phyloP scores from a whole-genome alignment of 371 early-diverging fungal genomes.

The Paraphysoderma sedebokerense region DNA sequence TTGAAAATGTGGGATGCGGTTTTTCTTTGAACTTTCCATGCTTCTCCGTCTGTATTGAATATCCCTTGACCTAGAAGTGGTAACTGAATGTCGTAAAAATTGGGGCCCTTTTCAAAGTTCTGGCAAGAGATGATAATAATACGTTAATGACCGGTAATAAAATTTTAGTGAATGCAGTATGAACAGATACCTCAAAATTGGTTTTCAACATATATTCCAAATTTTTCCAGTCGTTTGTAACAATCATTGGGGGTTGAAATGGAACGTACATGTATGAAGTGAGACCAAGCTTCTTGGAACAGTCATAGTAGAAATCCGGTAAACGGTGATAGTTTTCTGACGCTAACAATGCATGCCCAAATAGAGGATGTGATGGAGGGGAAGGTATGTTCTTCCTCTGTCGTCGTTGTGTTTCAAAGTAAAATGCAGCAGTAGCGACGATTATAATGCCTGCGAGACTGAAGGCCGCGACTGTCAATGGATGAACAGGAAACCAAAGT shows the following conservation, averaged over 20 bases:
- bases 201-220: constrained; percentile 19
- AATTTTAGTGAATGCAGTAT: neutral
- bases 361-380: too few species aligned
- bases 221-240: constrained; percentile 4
- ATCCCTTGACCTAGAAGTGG: constrained; percentile 53
- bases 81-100: constrained; percentile 10
- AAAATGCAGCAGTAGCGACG: too few species aligned
- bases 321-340: too few species aligned
- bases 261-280: neutral
- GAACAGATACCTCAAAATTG: constrained; percentile 20
- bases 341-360: too few species aligned
- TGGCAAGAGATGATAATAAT: neutral
- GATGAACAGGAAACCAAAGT: too few species aligned
- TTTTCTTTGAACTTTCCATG: constrained; percentile 49
- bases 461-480: too few species aligned
- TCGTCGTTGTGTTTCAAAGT: too few species aligned
- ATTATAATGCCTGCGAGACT: too few species aligned
- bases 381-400: too few species aligned
- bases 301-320: too few species aligned
- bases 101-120: constrained; percentile 33
- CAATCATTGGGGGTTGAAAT: neutral
- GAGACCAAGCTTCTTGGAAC: too few species aligned
- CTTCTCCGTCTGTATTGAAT: constrained; percentile 44
- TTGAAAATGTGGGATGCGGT: constrained; percentile 47
- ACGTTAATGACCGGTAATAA: neutral